These are phyloP conservation scores for Fagopyrum homotropicum DNA, from an alignment of 148 eudicot genomes.

Conservation along the genomic window DNA sequence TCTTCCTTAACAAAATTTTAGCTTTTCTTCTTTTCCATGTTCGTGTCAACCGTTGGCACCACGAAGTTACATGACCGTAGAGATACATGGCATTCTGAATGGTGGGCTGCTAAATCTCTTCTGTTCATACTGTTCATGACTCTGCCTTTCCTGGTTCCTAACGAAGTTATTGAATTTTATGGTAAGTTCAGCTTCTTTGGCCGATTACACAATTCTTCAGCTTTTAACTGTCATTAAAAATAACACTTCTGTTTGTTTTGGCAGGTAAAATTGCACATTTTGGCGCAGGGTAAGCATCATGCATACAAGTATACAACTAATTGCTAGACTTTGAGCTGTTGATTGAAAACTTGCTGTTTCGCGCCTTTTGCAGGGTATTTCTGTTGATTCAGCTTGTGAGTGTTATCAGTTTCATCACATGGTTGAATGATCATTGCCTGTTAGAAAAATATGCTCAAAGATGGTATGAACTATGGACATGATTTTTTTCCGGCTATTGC, in stretches of 20 bases:
- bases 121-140: conserved; percentile 36
- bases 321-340: not conserved
- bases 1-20: conserved; percentile 29
- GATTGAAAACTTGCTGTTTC: not conserved
- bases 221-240: not conserved
- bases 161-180: conserved; percentile 38
- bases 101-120: conserved; percentile 55
- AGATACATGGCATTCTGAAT: conserved; percentile 59
- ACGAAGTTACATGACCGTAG: conserved; percentile 40
- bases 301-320: not conserved
- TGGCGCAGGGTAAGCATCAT: conserved; percentile 65
- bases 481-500: not conserved
- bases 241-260: conserved; percentile 13
- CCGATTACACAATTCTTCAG: not conserved
- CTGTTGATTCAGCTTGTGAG: conserved; percentile 75
- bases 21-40: conserved; percentile 72
- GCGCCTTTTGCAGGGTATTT: conserved; percentile 55
- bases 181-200: conserved; percentile 33
- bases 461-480: conserved; percentile 38
- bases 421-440: conserved; percentile 60
- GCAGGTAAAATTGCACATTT: conserved; percentile 84
- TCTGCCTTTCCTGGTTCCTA: conserved; percentile 47
- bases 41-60: conserved; percentile 51
- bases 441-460: conserved; percentile 54
- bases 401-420: conserved; percentile 72